Base-by-base conservation (phyloP, 805 yeast genomes). In the Starmerella davenportii region DNA sequence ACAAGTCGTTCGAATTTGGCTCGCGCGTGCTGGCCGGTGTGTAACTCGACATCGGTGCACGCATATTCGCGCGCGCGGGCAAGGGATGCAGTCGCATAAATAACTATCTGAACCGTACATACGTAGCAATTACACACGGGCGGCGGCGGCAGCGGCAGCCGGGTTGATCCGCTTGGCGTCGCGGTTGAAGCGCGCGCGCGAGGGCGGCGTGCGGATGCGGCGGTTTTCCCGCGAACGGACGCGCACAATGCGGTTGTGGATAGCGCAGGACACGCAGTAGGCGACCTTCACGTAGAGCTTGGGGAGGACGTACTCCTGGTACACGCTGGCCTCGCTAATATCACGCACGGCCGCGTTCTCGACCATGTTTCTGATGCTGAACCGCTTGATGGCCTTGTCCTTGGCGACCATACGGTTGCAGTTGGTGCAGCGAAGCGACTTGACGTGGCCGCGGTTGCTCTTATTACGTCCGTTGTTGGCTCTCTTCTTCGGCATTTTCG, bases 401-500 rank as follows among this genome's bases (percentile, higher is more conserved):
- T 90, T 90, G 66, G 98, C 95, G 61, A 90, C 94, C 74, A 93
- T 81, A 70, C 93, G 82, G 61, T 95, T 79, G 72, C 99, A 90
- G 95, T 90, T 90, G 64, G 84, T 79, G 76, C 99, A 90, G 79
- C 99, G 85, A 63, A 87, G 95, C 66, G 94, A 93, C 71, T 80
- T 81, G 70, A 81, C 95, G 94, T 90, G 96, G 67, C 99, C 99
- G 82, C 99, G 90, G 68, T 96, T 96, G 75, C 84, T 85, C 92
- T 90, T 90, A 92, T 90, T 90, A 77, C 99, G 87, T 78, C 99
- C 99, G 95, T 85, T 84, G 90, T 95, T 84, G 70, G 96, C 84
- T 85, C 99, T 87, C 96, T 90, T 90, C 82, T 90, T 90, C 71
- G 98, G 96, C 99, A 90, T 90, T 23, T 23, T 23, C 25, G 25